A percentile compares a stretch with the other conserved stretches of the same genome.
These are phyloP conservation scores for Ceratocystis huliohia DNA, from an alignment of 2,329 filamentous ascomycete genomes.

Conservation along the genomic window DNA sequence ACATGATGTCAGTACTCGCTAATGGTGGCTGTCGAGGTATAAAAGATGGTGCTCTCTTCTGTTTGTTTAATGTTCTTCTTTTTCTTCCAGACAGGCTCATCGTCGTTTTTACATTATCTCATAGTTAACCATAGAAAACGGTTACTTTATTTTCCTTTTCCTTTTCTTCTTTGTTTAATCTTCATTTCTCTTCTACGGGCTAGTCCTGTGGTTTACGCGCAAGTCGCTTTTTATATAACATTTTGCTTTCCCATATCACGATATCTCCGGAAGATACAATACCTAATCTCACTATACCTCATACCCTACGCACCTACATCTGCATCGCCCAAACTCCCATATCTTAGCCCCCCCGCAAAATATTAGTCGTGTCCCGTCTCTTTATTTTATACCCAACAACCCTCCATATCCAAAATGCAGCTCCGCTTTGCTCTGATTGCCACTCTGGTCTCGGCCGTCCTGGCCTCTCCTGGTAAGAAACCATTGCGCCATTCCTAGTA, in stretches of 20 bases:
- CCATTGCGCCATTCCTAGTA: not conserved
- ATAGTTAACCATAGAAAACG: not conserved
- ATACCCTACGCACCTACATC: slow-evolving; percentile 23
- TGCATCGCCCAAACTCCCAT: not conserved
- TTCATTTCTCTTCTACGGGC: slow-evolving; percentile 29
- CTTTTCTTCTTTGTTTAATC: slow-evolving; percentile 16
- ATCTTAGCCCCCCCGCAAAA: not conserved
- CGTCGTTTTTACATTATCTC: slow-evolving; percentile 4
- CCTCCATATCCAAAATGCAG: slow-evolving; percentile 35
- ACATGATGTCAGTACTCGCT: not conserved
- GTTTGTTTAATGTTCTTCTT: not conserved
- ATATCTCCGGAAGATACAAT: slow-evolving; percentile 7
- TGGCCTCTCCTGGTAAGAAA: slow-evolving; percentile 26
- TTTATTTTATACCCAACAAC: not conserved
- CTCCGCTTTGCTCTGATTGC: slow-evolving; percentile 37
- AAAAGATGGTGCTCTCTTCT: not conserved
- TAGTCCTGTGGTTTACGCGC: slow-evolving; percentile 38
- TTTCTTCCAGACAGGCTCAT: slow-evolving; percentile 15
- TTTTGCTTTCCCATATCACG: not conserved
- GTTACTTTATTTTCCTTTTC: slow-evolving; percentile 18
- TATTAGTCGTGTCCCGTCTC: not conserved
- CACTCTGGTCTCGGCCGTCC: slow-evolving; percentile 33
- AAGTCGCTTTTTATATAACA: slow-evolving; percentile 31
- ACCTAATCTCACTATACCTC: slow-evolving; percentile 26
- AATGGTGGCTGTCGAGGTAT: not conserved